Base-by-base conservation (phyloP, 2,329 filamentous ascomycete species). In the Blumeriella jaapii region DNA sequence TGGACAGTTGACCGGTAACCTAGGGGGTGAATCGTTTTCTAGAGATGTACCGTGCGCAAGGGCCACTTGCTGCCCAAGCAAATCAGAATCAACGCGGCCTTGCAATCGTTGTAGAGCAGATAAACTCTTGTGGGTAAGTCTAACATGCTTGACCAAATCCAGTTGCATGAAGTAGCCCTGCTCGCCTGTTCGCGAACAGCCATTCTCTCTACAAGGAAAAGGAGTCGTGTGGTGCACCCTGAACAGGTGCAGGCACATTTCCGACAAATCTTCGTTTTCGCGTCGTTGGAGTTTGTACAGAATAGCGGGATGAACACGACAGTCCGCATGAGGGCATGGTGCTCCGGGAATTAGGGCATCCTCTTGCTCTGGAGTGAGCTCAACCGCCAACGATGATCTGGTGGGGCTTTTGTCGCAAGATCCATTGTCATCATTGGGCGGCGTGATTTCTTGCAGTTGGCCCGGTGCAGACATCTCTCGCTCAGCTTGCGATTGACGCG, bases 61-160 rank as follows among this genome's bases (percentile, higher is more conserved):
- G 19, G 34, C 9, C 8, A 31, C 31, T n/a, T 33, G 39, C 12
- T 24, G 38, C n/a, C 43, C 40, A 3, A 47, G 15, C 10, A 52
- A 37, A 16, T 41, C 34, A 23, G 45, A 23, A 28, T 45, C 45
- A 9, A 51, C 45, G 23, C 49, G 48, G 15, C 43, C 42, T 33
- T 44, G 38, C 29, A 53, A 40, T 24, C 49, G 38, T 24, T 45
- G 34, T 14, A 51, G 24, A 27, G 49, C 44, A 20, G 25, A 39
- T 28, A 26, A 33, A 16, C 25, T 38, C 14, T 46, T 46, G 40
- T 53, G 51, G 4, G 34, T 24, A 20, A 15, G 24, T 27, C 35
- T 46, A 11, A 52, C 49, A 46, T 53, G 51, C 8, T 38, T 42
- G 16, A 52, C 36, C 9, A 53, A 34, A 29, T 51, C 46, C 23